A percentile compares a stretch with the other conserved stretches of the same genome.
phyloP scores from a whole-genome alignment of 2,329 filamentous ascomycete genomes.

The Parasarocladium wereldwijsianum region DNA sequence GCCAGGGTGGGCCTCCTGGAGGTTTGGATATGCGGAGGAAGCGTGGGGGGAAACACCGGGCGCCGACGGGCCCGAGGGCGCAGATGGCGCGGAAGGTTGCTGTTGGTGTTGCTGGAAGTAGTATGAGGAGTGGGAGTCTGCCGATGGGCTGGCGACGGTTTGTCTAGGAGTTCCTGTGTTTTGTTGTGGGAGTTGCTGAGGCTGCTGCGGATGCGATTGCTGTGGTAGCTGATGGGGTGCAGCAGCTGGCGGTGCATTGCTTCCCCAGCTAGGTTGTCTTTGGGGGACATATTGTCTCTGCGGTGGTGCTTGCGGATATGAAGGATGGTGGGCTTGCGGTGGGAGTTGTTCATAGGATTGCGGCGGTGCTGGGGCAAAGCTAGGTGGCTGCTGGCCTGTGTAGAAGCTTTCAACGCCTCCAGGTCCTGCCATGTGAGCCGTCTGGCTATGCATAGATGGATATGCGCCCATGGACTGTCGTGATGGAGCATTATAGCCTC shows the following conservation, averaged over 20 bases:
- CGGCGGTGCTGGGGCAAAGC: constrained; percentile 37
- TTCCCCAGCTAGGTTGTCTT: constrained; percentile 36
- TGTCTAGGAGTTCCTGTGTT: constrained; percentile 12
- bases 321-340: constrained; percentile 14
- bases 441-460: constrained; percentile 55
- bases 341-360: constrained; percentile 16
- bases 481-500: constrained; percentile 43
- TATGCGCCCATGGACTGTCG: constrained; percentile 49
- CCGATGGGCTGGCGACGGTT: constrained; percentile 12
- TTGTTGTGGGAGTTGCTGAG: constrained; percentile 12
- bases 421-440: constrained; percentile 33
- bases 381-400: constrained; percentile 42
- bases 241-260: constrained; percentile 21
- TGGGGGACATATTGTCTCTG: constrained; percentile 30
- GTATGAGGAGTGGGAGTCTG: constrained; percentile 41
- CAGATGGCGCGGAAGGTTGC: constrained; percentile 20
- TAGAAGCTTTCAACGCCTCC: constrained; percentile 69
- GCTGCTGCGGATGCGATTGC: constrained; percentile 10
- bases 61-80: constrained; percentile 21
- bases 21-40: constrained; percentile 36
- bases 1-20: constrained; percentile 23
- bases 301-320: constrained; percentile 16
- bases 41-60: constrained; percentile 20
- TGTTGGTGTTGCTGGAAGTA: constrained; percentile 32
- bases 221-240: constrained; percentile 13